Evolutionary conservation across 2,329 filamentous ascomycete genomes (phyloP).

Genomic region (Chaetomium globosum): DNA sequence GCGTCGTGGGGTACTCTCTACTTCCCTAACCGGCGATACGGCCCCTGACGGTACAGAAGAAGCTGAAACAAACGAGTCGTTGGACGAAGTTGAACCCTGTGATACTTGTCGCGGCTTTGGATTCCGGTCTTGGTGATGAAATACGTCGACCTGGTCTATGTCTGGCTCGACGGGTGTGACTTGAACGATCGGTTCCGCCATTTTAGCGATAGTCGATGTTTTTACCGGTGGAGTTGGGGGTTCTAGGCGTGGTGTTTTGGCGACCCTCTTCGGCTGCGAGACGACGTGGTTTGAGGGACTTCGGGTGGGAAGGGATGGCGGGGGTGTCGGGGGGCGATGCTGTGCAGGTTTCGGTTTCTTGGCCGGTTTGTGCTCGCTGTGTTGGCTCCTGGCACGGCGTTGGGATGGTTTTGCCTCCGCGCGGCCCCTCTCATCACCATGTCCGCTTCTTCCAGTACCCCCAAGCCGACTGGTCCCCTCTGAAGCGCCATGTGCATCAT

Average conservation of each 20-base stretch:
- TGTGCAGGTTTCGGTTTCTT: constrained; percentile 25
- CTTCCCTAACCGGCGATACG: constrained; percentile 33
- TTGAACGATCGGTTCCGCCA: background rate
- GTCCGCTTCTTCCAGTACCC: background rate
- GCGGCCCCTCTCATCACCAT: background rate
- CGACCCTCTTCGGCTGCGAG: constrained; percentile 42
- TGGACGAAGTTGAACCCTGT: constrained; percentile 45
- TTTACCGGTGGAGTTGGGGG: constrained; percentile 39
- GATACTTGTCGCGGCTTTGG: constrained; percentile 30
- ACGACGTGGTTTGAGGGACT: constrained; percentile 38
- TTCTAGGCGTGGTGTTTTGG: constrained; percentile 40
- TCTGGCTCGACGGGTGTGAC: background rate
- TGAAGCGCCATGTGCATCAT: background rate
- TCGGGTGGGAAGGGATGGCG: constrained; percentile 24
- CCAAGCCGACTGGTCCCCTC: background rate
- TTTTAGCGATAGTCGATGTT: constrained; percentile 6
- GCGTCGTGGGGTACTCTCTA: constrained; percentile 1
- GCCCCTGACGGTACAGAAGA: constrained; percentile 39
- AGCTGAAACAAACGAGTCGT: constrained; percentile 51
- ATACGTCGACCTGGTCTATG: background rate
- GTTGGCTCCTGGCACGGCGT: background rate
- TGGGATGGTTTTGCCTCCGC: background rate
- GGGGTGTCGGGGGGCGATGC: constrained; percentile 29
- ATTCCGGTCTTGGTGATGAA: background rate
- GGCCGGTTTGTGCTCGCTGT: background rate